Conservation (phyloP, 163 green algal species). For the Prototheca wickerhamii region DNA sequence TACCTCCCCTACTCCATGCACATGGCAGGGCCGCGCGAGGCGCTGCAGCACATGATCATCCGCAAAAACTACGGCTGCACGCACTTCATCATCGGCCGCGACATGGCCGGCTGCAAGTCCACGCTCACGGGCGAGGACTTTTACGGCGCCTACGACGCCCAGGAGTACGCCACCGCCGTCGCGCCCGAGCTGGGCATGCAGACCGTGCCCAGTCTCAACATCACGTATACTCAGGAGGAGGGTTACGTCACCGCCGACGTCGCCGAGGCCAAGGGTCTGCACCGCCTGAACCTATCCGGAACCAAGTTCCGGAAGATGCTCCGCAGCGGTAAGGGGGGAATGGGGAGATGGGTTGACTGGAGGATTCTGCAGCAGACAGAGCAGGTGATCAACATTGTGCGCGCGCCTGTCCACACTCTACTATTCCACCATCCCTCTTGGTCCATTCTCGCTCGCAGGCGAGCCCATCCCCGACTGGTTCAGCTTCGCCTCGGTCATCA, state of each 20-base stretch:
- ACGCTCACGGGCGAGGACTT: slow-evolving; percentile 87
- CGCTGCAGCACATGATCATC: slow-evolving; percentile 99
- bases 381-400: too few species aligned
- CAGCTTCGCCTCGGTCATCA: slow-evolving; percentile 89
- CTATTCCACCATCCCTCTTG: too few species aligned
- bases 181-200: slow-evolving; percentile 86
- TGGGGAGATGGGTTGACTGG: slow-evolving; percentile 24
- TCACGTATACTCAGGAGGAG: slow-evolving; percentile 80
- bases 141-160: slow-evolving; percentile 86
- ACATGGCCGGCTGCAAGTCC: slow-evolving; percentile 97
- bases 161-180: slow-evolving; percentile 75
- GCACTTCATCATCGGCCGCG: slow-evolving; percentile 98
- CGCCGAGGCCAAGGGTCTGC: slow-evolving; percentile 70
- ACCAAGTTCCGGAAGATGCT: slow-evolving; percentile 98
- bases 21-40: slow-evolving; percentile 95
- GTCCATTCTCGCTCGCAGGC: slow-evolving; percentile 11
- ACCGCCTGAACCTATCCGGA: slow-evolving; percentile 76
- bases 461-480: slow-evolving; percentile 95
- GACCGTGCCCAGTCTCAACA: slow-evolving; percentile 91
- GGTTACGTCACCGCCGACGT: slow-evolving; percentile 92
- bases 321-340: slow-evolving; percentile 55
- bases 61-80: slow-evolving; percentile 98
- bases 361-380: too few species aligned
- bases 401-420: too few species aligned
- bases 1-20: slow-evolving; percentile 99